Percentiles rank a stretch among this genome's conserved stretches.
Conservation (phyloP, 257 asterid species). For the Ligustrum vulgare region DNA sequence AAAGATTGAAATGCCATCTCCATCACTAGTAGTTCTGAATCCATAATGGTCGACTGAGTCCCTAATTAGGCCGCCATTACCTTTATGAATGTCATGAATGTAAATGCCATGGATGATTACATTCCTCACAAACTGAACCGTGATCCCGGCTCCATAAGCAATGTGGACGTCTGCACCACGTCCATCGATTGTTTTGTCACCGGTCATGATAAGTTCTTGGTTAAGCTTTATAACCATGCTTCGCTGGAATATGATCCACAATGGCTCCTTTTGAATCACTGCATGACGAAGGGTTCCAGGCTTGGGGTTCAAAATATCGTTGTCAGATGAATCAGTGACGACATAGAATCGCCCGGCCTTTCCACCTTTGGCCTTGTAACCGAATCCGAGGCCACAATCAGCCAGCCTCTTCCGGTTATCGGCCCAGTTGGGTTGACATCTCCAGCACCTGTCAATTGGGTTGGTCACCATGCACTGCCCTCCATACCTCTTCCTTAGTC, state of each 20-base stretch:
- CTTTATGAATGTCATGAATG: conserved; percentile 42
- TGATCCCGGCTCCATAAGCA: conserved; percentile 69
- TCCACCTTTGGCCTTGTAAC: conserved; percentile 68
- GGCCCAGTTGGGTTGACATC: conserved; percentile 74
- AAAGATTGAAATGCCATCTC: conserved; percentile 71
- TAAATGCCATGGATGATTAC: conserved; percentile 68
- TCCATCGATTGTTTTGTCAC: conserved; percentile 84
- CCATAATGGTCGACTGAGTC: conserved; percentile 61
- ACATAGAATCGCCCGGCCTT: conserved; percentile 54
- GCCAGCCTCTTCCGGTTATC: conserved; percentile 59
- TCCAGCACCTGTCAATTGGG: conserved; percentile 81
- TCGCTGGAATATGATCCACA: conserved; percentile 68
- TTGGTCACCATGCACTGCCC: conserved; percentile 66
- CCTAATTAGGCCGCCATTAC: conserved; percentile 58
- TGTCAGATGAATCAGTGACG: conserved; percentile 61
- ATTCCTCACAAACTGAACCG: conserved; percentile 58
- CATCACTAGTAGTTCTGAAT: conserved; percentile 57
- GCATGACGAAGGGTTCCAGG: conserved; percentile 84
- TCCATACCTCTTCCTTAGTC: conserved; percentile 23
- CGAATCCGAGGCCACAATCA: conserved; percentile 73
- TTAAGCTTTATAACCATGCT: conserved; percentile 56
- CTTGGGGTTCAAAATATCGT: conserved; percentile 48
- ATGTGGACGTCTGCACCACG: conserved; percentile 67
- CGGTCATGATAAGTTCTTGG: conserved; percentile 55
- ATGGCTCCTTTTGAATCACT: conserved; percentile 64